Evolutionary conservation across 352 stramenopile genomes (phyloP).

Genomic region (Aphanomyces euteiches): DNA sequence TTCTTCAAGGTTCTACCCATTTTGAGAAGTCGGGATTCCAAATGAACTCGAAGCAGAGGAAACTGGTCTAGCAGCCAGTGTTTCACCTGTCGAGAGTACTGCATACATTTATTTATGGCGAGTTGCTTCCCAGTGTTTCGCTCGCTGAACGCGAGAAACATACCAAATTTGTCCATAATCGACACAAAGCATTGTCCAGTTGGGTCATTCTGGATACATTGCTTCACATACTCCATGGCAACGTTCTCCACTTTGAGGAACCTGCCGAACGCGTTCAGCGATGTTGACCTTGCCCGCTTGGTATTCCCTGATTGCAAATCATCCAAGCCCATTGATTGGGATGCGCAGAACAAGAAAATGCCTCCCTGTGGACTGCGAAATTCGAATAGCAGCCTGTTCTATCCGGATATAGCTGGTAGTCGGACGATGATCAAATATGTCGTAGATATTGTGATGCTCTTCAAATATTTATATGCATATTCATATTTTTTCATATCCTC

Average conservation of each 20-base stretch:
- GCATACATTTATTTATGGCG: conserved; percentile 18
- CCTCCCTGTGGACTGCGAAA: no score
- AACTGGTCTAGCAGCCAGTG: conserved; percentile 26
- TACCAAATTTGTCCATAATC: conserved; percentile 36
- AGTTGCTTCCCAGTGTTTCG: conserved; percentile 30
- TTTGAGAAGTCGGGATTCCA: conserved; percentile 19
- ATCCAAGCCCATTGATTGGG: conserved; percentile 34
- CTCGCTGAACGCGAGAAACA: conserved; percentile 35
- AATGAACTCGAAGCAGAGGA: conserved; percentile 17
- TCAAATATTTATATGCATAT: no score
- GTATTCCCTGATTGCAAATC: conserved; percentile 33
- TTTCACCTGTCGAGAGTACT: conserved; percentile 19
- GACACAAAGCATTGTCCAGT: conserved; percentile 23
- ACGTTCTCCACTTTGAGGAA: conserved; percentile 31
- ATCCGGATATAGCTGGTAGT: no score
- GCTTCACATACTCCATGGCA: not conserved
- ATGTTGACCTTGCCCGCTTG: conserved; percentile 29
- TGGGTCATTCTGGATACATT: conserved; percentile 17
- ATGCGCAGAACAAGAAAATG: no score
- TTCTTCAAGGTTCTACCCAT: conserved; percentile 12
- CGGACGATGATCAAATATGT: no score
- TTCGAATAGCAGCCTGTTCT: no score
- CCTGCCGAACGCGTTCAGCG: conserved; percentile 30
- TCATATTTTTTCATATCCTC: no score
- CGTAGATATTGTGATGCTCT: no score